These are phyloP conservation scores for Citrus trifoliata DNA, from an alignment of 345 rosid genomes.

Conservation along the genomic window DNA sequence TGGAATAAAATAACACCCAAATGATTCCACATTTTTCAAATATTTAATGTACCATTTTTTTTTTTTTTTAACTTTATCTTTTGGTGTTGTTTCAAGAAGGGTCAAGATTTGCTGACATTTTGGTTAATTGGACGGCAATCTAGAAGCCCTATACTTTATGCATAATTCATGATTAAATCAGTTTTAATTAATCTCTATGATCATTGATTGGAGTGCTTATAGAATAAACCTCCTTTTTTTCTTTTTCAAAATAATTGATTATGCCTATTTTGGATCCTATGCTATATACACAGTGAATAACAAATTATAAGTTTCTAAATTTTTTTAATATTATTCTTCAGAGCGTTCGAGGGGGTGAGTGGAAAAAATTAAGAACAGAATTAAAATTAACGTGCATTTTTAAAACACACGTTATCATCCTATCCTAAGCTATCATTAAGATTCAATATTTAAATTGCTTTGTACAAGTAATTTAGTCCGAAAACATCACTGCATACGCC, in stretches of 20 bases:
- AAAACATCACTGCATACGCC: conserved; percentile 1
- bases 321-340: too few relatives aligned
- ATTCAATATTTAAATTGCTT: neutral
- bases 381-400: too few relatives aligned
- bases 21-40: neutral
- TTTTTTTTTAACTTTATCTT: too few relatives aligned
- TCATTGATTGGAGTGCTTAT: neutral
- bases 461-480: neutral
- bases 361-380: too few relatives aligned
- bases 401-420: neutral
- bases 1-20: neutral
- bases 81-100: neutral
- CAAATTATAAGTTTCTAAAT: too few relatives aligned
- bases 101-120: conserved; percentile 31
- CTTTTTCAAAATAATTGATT: too few relatives aligned
- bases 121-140: neutral
- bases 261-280: too few relatives aligned
- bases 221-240: too few relatives aligned
- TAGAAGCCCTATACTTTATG: neutral
- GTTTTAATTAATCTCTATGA: neutral
- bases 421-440: neutral
- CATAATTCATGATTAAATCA: neutral
- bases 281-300: too few relatives aligned
- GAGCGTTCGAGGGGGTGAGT: too few relatives aligned
- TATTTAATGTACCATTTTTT: neutral